Evolutionary conservation across 331 rosid genomes (phyloP), one percentile per base, ranked within the genome.

Genomic region (Telfairia occidentalis): DNA sequence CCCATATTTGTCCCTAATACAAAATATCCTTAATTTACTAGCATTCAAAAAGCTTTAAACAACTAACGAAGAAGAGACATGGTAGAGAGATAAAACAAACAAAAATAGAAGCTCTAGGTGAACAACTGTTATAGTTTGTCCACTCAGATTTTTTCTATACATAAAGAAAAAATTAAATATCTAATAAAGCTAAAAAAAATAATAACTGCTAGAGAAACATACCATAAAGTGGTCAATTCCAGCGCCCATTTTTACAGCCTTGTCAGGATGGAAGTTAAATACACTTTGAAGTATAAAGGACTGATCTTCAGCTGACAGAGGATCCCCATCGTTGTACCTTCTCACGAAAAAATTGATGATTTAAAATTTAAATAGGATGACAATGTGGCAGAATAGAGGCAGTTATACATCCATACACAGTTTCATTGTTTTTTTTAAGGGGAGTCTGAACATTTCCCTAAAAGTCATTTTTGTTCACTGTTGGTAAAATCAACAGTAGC

Each of bases 321-420:
- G 96, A 73, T 94, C 97, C 50, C 97, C 97, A 79, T 94, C 98
- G 28, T 73, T 90, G 80, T 88, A 91, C 87, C 97, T 94, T 60
- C 61, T 69, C 73, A 79, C n/a, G 65, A n/a, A 73, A 50, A 70
- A 52, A 2, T 21, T 12, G 6, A 21, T 61, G 77, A 81, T 38
- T 48, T 69, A 83, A 69, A 58, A 82, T 59, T 57, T 76, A 8
- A 78, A 78, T 26, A 30, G 21, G 38, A 55, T 59, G 9, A 12
- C 7, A 23, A 64, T 64, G 28, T 37, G 26, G 34, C 42, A 23
- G 60, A 30, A 49, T 52, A 21, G 53, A 40, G 74, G 23, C 65
- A n/a, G 21, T 5, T 60, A 35, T 13, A 35, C 1, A 35, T 29
- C 13, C 15, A 6, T 35, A 29, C 16, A 63, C 43, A 19, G n/a